Evolutionary conservation across 371 early-diverging fungal genomes (phyloP), one percentile per base, ranked within the genome.

Genomic region (Mortierella polycephala): DNA sequence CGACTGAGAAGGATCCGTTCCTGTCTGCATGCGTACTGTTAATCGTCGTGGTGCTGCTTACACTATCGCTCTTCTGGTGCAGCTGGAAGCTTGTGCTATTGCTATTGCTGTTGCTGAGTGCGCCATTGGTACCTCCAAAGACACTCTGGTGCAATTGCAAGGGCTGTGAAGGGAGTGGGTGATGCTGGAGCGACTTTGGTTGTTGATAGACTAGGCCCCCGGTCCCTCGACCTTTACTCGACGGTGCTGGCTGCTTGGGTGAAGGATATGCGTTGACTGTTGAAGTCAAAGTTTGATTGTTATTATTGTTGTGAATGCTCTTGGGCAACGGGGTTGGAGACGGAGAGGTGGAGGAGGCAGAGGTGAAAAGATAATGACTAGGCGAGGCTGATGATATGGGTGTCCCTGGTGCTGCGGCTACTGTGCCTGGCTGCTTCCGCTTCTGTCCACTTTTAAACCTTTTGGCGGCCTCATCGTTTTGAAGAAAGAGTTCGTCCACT

Each of bases 141-240:
- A 42, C 40, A 0, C 62, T 30, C 1, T n/a, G 62, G 37, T 68
- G 62, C n/a, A 68, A 23, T 30, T 73, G 63, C 7, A 73, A 21
- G 0, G 74, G 74, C 12, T 72, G 73, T 2, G 73, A 55, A 12
- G 74, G 64, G 7, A 74, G 54, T 18, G 68, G 60, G 40, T 74
- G 69, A 52, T 74, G 75, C 58, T 74, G 69, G 0, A 74, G 56
- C 13, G 69, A 69, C 40, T 65, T 74, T 50, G 75, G 75, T 42
- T 74, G 75, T 18, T 69, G 75, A 42, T 74, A 74, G 3, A 74
- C 69, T 58, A 64, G 58, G 44, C 69, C 59, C 2, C 42, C 20
- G 6, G 51, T 20, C 5, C 57, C 30, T 21, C 60, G 54, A 30
- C 47, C 20, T 23, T 37, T 61, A 30, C 37, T 58, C 21, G 51